Percentiles rank a stretch among this genome's conserved stretches.
Conservation (phyloP, 2,329 filamentous ascomycete genomes). For the Fusarium irregulare region DNA sequence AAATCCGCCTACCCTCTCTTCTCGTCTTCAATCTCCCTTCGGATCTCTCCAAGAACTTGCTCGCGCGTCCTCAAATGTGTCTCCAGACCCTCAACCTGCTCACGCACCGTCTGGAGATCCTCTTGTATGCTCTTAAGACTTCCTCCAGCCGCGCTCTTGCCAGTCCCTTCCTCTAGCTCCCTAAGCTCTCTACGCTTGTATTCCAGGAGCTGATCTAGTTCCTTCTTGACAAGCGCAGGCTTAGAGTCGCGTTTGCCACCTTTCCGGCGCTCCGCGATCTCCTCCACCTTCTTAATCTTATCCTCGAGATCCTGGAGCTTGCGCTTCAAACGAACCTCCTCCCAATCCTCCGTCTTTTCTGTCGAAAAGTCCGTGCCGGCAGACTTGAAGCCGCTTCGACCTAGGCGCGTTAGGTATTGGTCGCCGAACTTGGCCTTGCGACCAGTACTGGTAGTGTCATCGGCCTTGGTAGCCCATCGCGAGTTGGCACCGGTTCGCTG, state of each 20-base stretch:
- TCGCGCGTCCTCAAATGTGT: slow-evolving; percentile 81
- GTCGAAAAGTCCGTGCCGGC: slow-evolving; percentile 90
- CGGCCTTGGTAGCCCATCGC: slow-evolving; percentile 81
- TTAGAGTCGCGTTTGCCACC: slow-evolving; percentile 78
- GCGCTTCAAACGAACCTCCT: slow-evolving; percentile 94
- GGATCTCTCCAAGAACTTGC: slow-evolving; percentile 79
- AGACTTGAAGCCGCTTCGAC: slow-evolving; percentile 82
- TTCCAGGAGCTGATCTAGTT: slow-evolving; percentile 92
- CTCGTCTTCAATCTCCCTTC: slow-evolving; percentile 87
- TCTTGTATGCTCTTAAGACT: slow-evolving; percentile 82
- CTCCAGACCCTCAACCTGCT: slow-evolving; percentile 93
- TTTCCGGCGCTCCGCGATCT: slow-evolving; percentile 72
- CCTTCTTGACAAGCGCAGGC: slow-evolving; percentile 91
- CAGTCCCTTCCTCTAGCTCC: slow-evolving; percentile 78
- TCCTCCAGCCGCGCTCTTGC: slow-evolving; percentile 75
- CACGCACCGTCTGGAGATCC: slow-evolving; percentile 88
- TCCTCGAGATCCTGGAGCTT: slow-evolving; percentile 89
- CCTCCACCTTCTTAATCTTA: slow-evolving; percentile 86
- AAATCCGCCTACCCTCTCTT: slow-evolving; percentile 65
- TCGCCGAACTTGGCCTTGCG: slow-evolving; percentile 98
- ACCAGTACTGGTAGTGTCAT: slow-evolving; percentile 84
- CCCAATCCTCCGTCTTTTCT: slow-evolving; percentile 93
- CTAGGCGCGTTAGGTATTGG: slow-evolving; percentile 91
- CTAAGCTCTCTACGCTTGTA: slow-evolving; percentile 87
- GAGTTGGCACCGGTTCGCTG: slow-evolving; percentile 72